These are phyloP conservation scores for Cochlearia excelsa DNA, from an alignment of 345 rosid genomes.

Conservation along the genomic window DNA sequence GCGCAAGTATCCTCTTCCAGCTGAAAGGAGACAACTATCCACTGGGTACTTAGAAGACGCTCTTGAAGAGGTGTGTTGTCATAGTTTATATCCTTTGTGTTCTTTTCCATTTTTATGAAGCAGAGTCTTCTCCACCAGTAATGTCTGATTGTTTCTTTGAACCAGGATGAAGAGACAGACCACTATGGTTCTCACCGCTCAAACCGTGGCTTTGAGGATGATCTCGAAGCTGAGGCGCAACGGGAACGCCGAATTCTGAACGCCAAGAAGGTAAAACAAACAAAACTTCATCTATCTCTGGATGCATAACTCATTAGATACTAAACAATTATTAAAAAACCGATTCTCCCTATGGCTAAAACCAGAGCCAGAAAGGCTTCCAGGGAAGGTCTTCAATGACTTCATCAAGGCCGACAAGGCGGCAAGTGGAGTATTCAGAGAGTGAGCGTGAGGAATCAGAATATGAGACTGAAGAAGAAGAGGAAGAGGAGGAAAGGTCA, in stretches of 20 bases:
- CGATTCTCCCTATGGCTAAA: constrained; percentile 9
- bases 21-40: constrained; percentile 76
- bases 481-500: constrained; percentile 62
- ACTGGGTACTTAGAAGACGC: constrained; percentile 93
- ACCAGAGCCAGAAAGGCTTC: constrained; percentile 68
- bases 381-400: constrained; percentile 54
- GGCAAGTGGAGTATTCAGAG: constrained; percentile 72
- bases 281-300: background rate
- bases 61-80: constrained; percentile 77
- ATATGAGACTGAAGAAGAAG: constrained; percentile 91
- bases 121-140: constrained; percentile 4
- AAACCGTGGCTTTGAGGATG: constrained; percentile 80
- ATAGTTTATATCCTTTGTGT: constrained; percentile 15
- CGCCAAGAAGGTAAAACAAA: constrained; percentile 76
- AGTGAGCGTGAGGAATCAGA: constrained; percentile 96
- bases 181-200: constrained; percentile 75
- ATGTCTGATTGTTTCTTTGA: constrained; percentile 30
- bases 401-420: constrained; percentile 57
- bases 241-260: constrained; percentile 87
- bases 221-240: constrained; percentile 83
- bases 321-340: constrained; percentile 1
- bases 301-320: background rate
- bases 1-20: constrained; percentile 73
- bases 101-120: constrained; percentile 19
- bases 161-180: constrained; percentile 82